Conservation (phyloP, 2,329 filamentous ascomycete genomes). For the Claviceps cyperi region DNA sequence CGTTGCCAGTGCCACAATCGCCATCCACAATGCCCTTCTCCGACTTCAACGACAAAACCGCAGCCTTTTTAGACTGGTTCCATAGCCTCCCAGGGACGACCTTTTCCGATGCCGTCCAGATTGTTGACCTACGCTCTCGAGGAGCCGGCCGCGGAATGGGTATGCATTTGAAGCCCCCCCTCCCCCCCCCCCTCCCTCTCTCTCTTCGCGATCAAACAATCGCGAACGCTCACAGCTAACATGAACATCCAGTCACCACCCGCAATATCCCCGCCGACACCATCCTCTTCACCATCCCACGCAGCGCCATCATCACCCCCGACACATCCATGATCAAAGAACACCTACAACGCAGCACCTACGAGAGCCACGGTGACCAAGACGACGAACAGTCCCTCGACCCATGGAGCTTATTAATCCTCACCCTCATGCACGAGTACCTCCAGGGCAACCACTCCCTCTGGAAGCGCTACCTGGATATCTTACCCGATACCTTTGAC, state of each 20-base stretch:
- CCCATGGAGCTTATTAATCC: constrained; percentile 48
- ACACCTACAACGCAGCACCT: constrained; percentile 19
- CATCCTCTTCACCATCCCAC: constrained; percentile 67
- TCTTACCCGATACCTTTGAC: constrained; percentile 60
- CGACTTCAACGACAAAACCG: constrained; percentile 27
- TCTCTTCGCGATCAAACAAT: neutral
- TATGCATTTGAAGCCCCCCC: constrained; percentile 10
- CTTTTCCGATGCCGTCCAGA: constrained; percentile 37
- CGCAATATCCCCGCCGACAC: constrained; percentile 59
- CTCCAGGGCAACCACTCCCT: constrained; percentile 42
- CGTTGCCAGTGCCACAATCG: neutral
- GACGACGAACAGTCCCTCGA: constrained; percentile 27
- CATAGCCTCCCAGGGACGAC: constrained; percentile 33
- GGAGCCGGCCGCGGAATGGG: constrained; percentile 42
- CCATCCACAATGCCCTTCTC: constrained; percentile 8
- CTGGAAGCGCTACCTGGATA: constrained; percentile 67
- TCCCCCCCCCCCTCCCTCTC: too few relatives aligned
- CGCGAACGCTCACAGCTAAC: neutral
- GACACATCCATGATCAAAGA: constrained; percentile 55
- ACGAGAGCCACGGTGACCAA: constrained; percentile 25
- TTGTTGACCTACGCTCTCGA: constrained; percentile 35
- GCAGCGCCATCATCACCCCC: constrained; percentile 52
- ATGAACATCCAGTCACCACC: constrained; percentile 43
- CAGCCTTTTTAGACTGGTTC: constrained; percentile 40
- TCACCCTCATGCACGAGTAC: constrained; percentile 68